These are phyloP conservation scores for Lipomyces spencermartinsiae DNA, from an alignment of 805 yeast species.

Conservation along the genomic window DNA sequence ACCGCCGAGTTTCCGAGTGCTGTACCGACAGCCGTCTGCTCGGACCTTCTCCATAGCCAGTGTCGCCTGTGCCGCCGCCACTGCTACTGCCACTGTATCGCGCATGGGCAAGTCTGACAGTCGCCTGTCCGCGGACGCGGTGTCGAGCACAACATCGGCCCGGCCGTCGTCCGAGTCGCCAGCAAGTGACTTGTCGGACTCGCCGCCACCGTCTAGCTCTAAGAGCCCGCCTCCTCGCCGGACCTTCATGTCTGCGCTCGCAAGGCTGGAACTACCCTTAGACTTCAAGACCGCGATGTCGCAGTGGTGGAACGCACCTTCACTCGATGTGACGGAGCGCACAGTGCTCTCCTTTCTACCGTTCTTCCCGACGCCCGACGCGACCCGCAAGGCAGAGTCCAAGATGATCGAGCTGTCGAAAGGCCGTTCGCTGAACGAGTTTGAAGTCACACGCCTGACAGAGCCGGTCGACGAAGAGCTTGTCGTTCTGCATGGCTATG, in stretches of 20 bases:
- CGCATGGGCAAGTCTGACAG: too few relatives aligned
- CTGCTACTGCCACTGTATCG: not conserved
- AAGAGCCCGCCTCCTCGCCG: conserved; percentile 22
- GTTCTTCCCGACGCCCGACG: conserved; percentile 48
- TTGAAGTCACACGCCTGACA: conserved; percentile 53
- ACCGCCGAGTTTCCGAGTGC: not conserved
- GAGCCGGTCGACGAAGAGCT: conserved; percentile 53
- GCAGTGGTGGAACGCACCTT: conserved; percentile 53
- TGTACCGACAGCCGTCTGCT: not conserved
- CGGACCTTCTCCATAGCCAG: not conserved
- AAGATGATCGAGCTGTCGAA: conserved; percentile 61
- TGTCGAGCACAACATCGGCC: not conserved
- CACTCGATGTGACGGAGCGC: conserved; percentile 52
- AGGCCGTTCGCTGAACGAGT: conserved; percentile 72
- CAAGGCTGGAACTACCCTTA: conserved; percentile 46
- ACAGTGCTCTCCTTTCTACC: conserved; percentile 64
- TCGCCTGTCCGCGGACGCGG: not conserved
- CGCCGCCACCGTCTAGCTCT: conserved; percentile 4
- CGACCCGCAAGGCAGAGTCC: conserved; percentile 45
- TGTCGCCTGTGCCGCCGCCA: not conserved
- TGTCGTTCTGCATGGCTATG: conserved; percentile 89
- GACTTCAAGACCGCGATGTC: conserved; percentile 48
- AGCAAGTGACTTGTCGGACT: not conserved
- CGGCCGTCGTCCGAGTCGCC: not conserved
- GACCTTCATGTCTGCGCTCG: conserved; percentile 20